A percentile compares a stretch with the other conserved stretches of the same genome.
phyloP scores from a whole-genome alignment of 2,329 filamentous ascomycete genomes.

The Colletotrichum sublineola region DNA sequence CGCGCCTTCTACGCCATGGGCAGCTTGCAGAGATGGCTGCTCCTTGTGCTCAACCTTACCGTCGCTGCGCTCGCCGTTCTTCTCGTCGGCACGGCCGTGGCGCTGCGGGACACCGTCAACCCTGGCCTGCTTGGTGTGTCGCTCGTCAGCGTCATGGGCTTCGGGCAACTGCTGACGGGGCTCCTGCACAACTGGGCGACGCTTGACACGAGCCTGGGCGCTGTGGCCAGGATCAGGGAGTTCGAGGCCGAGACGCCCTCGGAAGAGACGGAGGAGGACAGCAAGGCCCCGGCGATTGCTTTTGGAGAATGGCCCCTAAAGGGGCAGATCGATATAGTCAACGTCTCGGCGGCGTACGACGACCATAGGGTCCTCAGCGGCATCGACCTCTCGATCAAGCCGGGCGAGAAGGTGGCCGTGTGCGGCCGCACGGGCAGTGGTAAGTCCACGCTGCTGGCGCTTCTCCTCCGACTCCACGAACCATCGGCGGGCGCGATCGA shows the following conservation, averaged over 20 bases:
- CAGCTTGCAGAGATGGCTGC: conserved; percentile 70
- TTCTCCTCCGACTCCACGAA: conserved; percentile 63
- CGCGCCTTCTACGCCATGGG: conserved; percentile 69
- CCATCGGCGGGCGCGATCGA: conserved; percentile 55
- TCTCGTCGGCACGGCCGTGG: conserved; percentile 59
- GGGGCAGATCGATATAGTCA: neutral
- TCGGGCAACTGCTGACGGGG: conserved; percentile 49
- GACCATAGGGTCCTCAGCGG: conserved; percentile 46
- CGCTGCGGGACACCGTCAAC: conserved; percentile 25
- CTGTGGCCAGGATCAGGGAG: conserved; percentile 46
- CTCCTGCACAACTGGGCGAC: conserved; percentile 52
- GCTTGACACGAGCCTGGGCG: conserved; percentile 49
- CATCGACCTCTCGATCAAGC: conserved; percentile 48
- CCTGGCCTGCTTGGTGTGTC: conserved; percentile 45
- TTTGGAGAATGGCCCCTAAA: neutral
- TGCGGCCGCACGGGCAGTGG: conserved; percentile 60
- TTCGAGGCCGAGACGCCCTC: conserved; percentile 47
- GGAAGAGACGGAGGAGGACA: conserved; percentile 39
- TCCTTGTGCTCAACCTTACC: conserved; percentile 63
- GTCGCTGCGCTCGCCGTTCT: conserved; percentile 61
- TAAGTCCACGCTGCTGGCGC: conserved; percentile 55
- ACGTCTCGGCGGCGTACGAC: conserved; percentile 25
- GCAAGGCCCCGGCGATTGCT: neutral
- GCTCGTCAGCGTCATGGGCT: conserved; percentile 50
- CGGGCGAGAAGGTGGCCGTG: conserved; percentile 55